Percentiles rank a stretch among this genome's conserved stretches.
These are phyloP conservation scores for Lactifluus volemus DNA, from an alignment of 768 basidiomycete species.

Conservation along the genomic window DNA sequence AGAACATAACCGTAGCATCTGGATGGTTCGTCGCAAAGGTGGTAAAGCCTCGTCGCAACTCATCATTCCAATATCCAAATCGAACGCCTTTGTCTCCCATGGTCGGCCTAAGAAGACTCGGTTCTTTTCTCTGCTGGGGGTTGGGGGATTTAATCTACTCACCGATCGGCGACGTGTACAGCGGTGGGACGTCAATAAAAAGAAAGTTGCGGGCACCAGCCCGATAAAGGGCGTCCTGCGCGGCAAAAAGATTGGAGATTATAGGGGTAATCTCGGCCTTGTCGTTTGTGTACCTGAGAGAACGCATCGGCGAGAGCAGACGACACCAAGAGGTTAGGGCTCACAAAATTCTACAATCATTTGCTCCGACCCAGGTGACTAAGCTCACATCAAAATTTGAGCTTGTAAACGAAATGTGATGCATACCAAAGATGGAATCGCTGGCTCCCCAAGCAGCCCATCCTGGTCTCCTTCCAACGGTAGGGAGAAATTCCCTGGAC, in stretches of 20 bases:
- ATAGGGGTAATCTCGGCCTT: slow-evolving; percentile 10
- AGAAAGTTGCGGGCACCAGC: slow-evolving; percentile 42
- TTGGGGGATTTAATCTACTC: slow-evolving; percentile 7
- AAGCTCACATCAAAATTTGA: background rate
- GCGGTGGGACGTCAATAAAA: slow-evolving; percentile 49
- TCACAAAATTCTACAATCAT: slow-evolving; percentile 34
- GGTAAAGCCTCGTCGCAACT: slow-evolving; percentile 7
- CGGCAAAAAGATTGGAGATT: slow-evolving; percentile 29
- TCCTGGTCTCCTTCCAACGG: slow-evolving; percentile 29
- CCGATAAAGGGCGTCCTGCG: slow-evolving; percentile 39
- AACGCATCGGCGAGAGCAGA: slow-evolving; percentile 25
- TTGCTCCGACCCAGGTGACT: slow-evolving; percentile 56
- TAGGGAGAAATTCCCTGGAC: slow-evolving; percentile 15
- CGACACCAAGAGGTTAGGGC: background rate
- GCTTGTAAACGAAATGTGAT: background rate
- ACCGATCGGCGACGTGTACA: slow-evolving; percentile 35
- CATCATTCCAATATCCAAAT: slow-evolving; percentile 14
- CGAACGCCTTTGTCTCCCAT: slow-evolving; percentile 9
- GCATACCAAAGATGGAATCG: slow-evolving; percentile 41
- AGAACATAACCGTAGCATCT: slow-evolving; percentile 23
- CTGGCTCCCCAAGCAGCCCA: slow-evolving; percentile 36
- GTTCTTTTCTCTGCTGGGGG: background rate
- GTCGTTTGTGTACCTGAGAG: background rate
- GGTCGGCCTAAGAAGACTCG: background rate
- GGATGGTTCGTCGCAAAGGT: slow-evolving; percentile 20